These are phyloP conservation scores for Yamadazyma nakazawae DNA, from an alignment of 805 yeast species.

Conservation along the genomic window DNA sequence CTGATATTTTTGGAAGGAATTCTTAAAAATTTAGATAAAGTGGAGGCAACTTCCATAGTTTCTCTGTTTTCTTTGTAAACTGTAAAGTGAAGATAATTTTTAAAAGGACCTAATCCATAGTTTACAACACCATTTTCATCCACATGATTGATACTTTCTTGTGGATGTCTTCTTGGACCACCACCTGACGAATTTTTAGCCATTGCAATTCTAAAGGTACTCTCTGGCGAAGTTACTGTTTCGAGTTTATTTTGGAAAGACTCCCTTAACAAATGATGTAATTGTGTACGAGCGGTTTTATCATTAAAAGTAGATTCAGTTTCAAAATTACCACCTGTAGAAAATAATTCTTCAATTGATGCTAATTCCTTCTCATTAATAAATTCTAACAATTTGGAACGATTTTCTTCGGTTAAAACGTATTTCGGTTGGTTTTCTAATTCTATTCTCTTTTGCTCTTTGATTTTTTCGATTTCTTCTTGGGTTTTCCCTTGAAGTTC, in stretches of 20 bases:
- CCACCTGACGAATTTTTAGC: constrained; percentile 35
- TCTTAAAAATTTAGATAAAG: constrained; percentile 69
- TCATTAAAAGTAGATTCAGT: constrained; percentile 57
- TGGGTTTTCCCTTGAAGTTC: constrained; percentile 29
- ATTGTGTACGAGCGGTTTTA: constrained; percentile 68
- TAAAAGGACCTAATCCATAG: constrained; percentile 71
- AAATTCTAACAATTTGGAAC: constrained; percentile 44
- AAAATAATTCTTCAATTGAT: constrained; percentile 52
- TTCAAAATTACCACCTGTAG: constrained; percentile 54
- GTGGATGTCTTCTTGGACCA: constrained; percentile 36
- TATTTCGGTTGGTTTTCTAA: constrained; percentile 33
- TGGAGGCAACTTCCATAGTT: constrained; percentile 89
- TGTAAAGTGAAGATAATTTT: constrained; percentile 68
- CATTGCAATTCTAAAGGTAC: constrained; percentile 61
- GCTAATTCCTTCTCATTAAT: constrained; percentile 62
- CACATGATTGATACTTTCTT: constrained; percentile 36
- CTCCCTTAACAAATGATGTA: constrained; percentile 74
- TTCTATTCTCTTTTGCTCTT: constrained; percentile 13
- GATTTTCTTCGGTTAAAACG: constrained; percentile 45
- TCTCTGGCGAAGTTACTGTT: constrained; percentile 67
- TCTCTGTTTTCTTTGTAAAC: constrained; percentile 94
- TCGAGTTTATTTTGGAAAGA: constrained; percentile 76
- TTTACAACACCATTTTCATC: constrained; percentile 54
- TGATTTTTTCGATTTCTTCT: constrained; percentile 30
- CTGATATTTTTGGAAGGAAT: constrained; percentile 68